Evolutionary conservation across 2,329 filamentous ascomycete genomes (phyloP).

Genomic region (Penicillium polonicum): DNA sequence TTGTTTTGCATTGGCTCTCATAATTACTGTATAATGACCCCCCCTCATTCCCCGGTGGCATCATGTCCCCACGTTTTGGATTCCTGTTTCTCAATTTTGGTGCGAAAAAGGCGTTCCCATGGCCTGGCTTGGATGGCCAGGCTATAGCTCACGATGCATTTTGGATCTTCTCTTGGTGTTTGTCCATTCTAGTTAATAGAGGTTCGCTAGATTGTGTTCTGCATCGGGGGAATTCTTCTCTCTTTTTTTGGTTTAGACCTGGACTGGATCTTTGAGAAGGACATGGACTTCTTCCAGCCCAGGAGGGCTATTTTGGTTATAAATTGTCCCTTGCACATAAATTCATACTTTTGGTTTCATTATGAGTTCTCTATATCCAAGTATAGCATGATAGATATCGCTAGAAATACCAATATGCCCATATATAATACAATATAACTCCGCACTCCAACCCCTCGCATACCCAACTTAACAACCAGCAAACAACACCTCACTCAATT

Average conservation of each 20-base stretch:
- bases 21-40: constrained; percentile 8
- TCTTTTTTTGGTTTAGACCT: background rate
- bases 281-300: background rate
- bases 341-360: background rate
- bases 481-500: background rate
- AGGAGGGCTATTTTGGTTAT: background rate
- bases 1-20: background rate
- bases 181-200: constrained; percentile 1
- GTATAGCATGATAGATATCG: background rate
- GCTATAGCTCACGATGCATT: constrained; percentile 9
- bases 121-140: background rate
- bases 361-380: background rate
- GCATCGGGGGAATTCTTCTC: background rate
- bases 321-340: constrained; percentile 6
- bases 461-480: background rate
- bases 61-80: constrained; percentile 6
- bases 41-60: constrained; percentile 1
- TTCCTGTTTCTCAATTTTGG: constrained; percentile 1
- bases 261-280: background rate
- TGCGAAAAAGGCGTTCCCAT: constrained; percentile 11
- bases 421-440: background rate
- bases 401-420: background rate
- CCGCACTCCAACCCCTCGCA: background rate
- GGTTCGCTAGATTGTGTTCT: constrained; percentile 2
- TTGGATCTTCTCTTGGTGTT: background rate